These are phyloP conservation scores for Zopfochytrium polystomum DNA, from an alignment of 371 early-diverging fungal species.

Conservation along the genomic window DNA sequence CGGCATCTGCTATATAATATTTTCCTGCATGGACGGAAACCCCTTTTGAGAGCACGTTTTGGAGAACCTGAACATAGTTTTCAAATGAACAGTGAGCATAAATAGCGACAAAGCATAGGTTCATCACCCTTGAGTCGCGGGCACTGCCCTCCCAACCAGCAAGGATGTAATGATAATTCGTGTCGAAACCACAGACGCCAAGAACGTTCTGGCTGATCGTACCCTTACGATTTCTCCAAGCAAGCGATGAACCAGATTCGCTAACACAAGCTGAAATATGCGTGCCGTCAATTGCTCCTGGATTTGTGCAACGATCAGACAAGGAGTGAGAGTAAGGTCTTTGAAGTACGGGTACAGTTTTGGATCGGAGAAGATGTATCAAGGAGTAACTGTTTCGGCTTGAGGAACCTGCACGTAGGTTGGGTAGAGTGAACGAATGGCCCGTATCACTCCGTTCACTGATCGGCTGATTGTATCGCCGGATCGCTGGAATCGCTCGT, in stretches of 20 bases:
- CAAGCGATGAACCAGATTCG: not conserved
- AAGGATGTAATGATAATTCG: not conserved
- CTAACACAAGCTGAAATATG: not conserved
- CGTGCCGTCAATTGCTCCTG: slow-evolving; percentile 17
- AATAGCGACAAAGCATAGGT: too few species aligned
- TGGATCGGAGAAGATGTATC: too few species aligned
- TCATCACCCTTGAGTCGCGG: too few species aligned
- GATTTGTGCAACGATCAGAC: slow-evolving; percentile 3
- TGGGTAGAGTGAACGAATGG: not conserved
- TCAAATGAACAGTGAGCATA: too few species aligned
- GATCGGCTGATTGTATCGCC: not conserved
- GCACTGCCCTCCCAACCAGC: slow-evolving; percentile 11
- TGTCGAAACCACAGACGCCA: not conserved
- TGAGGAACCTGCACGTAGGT: slow-evolving; percentile 1
- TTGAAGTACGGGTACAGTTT: too few species aligned
- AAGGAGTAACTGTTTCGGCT: not conserved
- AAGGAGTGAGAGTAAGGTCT: not conserved
- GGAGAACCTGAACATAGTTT: not conserved
- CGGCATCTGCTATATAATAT: too few species aligned
- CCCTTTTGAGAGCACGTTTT: not conserved
- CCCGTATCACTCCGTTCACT: not conserved
- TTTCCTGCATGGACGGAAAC: not conserved
- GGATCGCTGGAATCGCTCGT: slow-evolving; percentile 10
- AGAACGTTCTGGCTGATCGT: slow-evolving; percentile 9
- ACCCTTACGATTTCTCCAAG: not conserved